Conservation (phyloP, 768 basidiomycete species). For the Tylopilus felleus region DNA sequence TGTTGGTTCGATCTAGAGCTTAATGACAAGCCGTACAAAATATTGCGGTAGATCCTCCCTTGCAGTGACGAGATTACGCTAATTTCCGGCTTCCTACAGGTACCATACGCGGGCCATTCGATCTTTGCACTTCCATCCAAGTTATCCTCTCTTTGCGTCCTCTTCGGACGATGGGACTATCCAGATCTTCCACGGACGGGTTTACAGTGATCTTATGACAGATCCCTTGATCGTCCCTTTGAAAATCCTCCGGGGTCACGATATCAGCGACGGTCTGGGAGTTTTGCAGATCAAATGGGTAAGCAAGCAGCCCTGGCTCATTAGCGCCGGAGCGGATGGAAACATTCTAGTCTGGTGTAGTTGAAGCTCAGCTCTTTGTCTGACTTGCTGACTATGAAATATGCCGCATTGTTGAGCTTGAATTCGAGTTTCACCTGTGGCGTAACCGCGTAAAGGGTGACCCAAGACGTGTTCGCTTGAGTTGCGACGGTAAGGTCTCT, state of each 20-base stretch:
- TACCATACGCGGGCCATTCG: constrained; percentile 95
- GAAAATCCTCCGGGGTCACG: constrained; percentile 93
- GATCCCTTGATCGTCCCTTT: constrained; percentile 97
- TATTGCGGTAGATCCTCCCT: constrained; percentile 62
- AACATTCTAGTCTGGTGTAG: constrained; percentile 85
- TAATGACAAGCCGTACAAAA: constrained; percentile 95
- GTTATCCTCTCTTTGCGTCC: constrained; percentile 93
- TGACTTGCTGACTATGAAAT: constrained; percentile 26
- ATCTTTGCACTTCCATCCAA: constrained; percentile 88
- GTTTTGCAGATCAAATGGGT: constrained; percentile 92
- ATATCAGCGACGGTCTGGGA: constrained; percentile 79
- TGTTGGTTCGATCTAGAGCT: constrained; percentile 99
- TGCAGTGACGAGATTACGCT: constrained; percentile 1
- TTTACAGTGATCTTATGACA: constrained; percentile 93
- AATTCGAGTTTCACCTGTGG: constrained; percentile 16
- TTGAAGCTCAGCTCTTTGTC: constrained; percentile 38
- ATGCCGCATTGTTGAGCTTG: constrained; percentile 21
- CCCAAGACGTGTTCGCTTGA: constrained; percentile 8
- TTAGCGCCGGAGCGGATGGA: constrained; percentile 92
- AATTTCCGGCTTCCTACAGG: constrained; percentile 37
- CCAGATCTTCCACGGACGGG: constrained; percentile 93
- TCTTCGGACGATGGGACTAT: constrained; percentile 97
- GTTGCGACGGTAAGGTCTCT: constrained; percentile 1
- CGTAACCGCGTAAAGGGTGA: constrained; percentile 15
- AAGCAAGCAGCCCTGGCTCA: constrained; percentile 85